These are phyloP conservation scores for Periconia sp. DNA, from an alignment of 2,329 filamentous ascomycete genomes.

Conservation along the genomic window DNA sequence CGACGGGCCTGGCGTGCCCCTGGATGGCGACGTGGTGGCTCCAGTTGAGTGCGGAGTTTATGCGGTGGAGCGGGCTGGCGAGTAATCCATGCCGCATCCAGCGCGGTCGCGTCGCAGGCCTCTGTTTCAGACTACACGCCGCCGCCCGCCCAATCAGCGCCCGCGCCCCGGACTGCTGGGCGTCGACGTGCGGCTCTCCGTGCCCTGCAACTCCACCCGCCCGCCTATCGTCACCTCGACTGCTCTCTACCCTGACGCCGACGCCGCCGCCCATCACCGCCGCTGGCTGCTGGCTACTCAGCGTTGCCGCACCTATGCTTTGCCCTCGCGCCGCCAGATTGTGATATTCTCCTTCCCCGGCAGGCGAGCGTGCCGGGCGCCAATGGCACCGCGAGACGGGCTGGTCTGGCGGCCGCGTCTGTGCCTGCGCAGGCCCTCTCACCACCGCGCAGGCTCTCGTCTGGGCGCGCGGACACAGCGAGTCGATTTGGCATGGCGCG, in stretches of 20 bases:
- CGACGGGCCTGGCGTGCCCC: no score
- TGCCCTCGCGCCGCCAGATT: no score
- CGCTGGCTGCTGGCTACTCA: not conserved
- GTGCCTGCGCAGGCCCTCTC: constrained; percentile 2
- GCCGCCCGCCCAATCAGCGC: constrained; percentile 3
- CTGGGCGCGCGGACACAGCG: constrained; percentile 29
- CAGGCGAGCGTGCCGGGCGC: no score
- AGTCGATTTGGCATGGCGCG: constrained; percentile 30
- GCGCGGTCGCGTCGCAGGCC: constrained; percentile 1
- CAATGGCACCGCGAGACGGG: no score
- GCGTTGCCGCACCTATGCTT: no score
- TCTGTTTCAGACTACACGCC: constrained; percentile 12
- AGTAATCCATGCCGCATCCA: not conserved
- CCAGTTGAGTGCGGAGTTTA: constrained; percentile 5
- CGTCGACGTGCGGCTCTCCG: no score
- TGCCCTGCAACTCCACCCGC: no score
- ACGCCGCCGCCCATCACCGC: not conserved
- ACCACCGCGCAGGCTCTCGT: constrained; percentile 24
- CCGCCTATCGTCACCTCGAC: not conserved
- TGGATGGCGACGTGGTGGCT: constrained; percentile 1
- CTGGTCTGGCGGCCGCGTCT: no score
- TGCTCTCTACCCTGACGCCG: not conserved
- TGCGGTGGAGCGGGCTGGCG: constrained; percentile 5
- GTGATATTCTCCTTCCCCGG: no score
- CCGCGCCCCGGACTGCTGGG: not conserved